Conservation (phyloP, 2,329 filamentous ascomycete species). For the Aspergillus thermomutatus region DNA sequence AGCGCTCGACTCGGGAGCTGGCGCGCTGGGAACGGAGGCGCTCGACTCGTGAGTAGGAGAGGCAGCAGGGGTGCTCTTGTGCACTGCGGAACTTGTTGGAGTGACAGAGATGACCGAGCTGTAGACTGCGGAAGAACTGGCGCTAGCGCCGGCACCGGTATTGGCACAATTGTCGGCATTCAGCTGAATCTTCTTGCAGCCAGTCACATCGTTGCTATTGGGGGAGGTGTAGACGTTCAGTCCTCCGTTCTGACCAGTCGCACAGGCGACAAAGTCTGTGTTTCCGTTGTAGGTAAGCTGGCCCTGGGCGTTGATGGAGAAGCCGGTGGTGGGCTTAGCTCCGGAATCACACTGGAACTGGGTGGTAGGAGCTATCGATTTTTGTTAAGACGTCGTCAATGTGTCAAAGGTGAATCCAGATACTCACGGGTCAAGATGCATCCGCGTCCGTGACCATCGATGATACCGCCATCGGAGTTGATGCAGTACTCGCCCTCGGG, state of each 20-base stretch:
- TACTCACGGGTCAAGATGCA: conserved; percentile 61
- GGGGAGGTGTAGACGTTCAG: conserved; percentile 42
- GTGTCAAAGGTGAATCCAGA: not conserved
- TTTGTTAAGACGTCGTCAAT: not conserved
- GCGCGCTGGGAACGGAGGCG: conserved; percentile 1
- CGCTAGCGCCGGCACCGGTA: conserved; percentile 15
- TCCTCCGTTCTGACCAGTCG: conserved; percentile 45
- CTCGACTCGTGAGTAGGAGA: conserved; percentile 6
- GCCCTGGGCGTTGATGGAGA: conserved; percentile 54
- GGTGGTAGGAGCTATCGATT: conserved; percentile 48
- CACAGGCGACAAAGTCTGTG: conserved; percentile 58
- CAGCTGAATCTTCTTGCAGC: conserved; percentile 33
- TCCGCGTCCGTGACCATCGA: conserved; percentile 55
- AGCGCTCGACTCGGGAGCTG: conserved; percentile 7
- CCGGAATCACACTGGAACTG: conserved; percentile 62
- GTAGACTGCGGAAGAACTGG: conserved; percentile 7
- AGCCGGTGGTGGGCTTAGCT: conserved; percentile 52
- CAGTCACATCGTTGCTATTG: conserved; percentile 28
- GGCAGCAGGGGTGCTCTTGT: conserved; percentile 6
- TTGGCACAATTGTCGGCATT: conserved; percentile 36
- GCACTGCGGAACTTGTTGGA: not conserved
- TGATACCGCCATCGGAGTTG: conserved; percentile 51
- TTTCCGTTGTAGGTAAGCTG: conserved; percentile 51
- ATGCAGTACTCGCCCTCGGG: conserved; percentile 53
- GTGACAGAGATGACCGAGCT: not conserved